These are phyloP conservation scores for Trypethelium eluteriae DNA, from an alignment of 495 filamentous ascomycete species.

Conservation along the genomic window DNA sequence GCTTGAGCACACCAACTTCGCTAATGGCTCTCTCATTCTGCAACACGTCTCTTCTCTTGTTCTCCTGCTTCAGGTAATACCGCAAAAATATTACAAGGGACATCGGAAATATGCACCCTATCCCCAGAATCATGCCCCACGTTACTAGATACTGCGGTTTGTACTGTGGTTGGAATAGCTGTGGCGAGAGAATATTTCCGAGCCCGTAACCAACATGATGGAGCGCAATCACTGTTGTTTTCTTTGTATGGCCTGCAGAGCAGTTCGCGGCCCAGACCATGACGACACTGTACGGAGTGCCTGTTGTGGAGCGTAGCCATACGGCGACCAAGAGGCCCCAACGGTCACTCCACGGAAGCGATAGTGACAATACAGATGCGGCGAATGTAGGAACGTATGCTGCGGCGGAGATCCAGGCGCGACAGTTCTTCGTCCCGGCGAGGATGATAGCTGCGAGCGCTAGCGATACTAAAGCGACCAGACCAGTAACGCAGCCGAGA, in stretches of 20 bases:
- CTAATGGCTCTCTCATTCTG: background rate
- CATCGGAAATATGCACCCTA: conserved; percentile 6
- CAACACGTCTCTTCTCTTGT: background rate
- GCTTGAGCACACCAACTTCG: conserved; percentile 6
- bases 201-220: conserved; percentile 1
- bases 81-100: background rate
- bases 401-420: conserved; percentile 37
- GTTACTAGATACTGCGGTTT: background rate
- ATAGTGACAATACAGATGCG: conserved; percentile 29
- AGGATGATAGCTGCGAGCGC: conserved; percentile 29
- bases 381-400: conserved; percentile 32
- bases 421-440: conserved; percentile 36
- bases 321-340: conserved; percentile 37
- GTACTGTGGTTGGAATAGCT: background rate
- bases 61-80: background rate
- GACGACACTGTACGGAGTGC: conserved; percentile 38
- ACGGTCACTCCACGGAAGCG: conserved; percentile 4
- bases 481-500: conserved; percentile 32
- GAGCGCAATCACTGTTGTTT: conserved; percentile 5
- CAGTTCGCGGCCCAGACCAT: conserved; percentile 38
- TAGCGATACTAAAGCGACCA: conserved; percentile 36
- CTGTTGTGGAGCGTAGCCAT: conserved; percentile 36
- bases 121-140: background rate
- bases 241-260: conserved; percentile 28
- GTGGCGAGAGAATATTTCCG: conserved; percentile 5